A percentile compares a stretch with the other conserved stretches of the same genome.
Conservation (phyloP, 345 rosid genomes). For the Barbarea vulgaris region DNA sequence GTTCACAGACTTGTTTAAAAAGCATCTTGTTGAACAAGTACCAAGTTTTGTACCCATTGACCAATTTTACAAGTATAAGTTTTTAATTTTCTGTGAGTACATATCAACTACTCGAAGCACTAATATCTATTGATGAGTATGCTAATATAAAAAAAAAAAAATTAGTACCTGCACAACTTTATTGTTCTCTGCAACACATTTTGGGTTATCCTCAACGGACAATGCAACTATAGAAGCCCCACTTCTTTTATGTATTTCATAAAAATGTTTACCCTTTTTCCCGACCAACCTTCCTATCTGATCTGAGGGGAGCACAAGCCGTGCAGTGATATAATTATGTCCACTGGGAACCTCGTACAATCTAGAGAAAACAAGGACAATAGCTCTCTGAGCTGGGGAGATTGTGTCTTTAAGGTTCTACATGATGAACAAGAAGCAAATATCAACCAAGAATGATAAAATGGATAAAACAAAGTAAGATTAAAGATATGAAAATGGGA, state of each 20-base stretch:
- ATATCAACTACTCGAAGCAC: background rate
- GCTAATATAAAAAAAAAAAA: background rate
- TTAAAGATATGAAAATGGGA: background rate
- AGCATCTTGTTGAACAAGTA: background rate
- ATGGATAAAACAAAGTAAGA: background rate
- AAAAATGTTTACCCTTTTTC: background rate
- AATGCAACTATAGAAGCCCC: slow-evolving; percentile 50
- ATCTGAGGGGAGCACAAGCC: slow-evolving; percentile 60
- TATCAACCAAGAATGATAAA: slow-evolving; percentile 9
- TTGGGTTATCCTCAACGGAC: slow-evolving; percentile 49
- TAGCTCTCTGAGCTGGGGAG: slow-evolving; percentile 68
- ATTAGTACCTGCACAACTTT: slow-evolving; percentile 63
- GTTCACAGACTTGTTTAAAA: background rate
- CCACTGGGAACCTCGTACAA: slow-evolving; percentile 49
- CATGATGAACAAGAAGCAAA: slow-evolving; percentile 42
- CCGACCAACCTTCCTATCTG: slow-evolving; percentile 68
- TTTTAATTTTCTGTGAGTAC: too few species aligned
- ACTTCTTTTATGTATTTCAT: slow-evolving; percentile 54
- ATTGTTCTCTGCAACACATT: slow-evolving; percentile 55
- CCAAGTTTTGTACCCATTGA: background rate
- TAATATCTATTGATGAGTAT: background rate
- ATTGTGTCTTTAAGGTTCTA: slow-evolving; percentile 52
- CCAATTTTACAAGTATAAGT: background rate
- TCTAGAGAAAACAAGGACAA: slow-evolving; percentile 62
- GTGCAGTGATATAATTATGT: slow-evolving; percentile 50